Evolutionary conservation across 2,329 filamentous ascomycete species (phyloP), one percentile per base, ranked within the genome.

Genomic region (Botrytis squamosa): DNA sequence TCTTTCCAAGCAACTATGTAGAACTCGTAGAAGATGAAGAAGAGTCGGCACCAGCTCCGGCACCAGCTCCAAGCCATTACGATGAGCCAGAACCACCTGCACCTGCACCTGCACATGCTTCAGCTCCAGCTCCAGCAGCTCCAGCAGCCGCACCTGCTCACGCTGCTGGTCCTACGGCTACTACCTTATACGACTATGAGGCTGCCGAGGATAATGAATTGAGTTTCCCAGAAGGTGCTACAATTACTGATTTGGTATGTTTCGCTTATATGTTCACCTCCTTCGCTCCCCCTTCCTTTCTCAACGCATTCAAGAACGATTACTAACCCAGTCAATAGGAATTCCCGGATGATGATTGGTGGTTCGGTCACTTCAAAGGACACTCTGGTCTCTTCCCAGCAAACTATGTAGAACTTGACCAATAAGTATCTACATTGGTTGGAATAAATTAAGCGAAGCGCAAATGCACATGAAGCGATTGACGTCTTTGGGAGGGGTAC

Each of bases 281-380:
- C 18, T 36, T 44, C 40, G 16, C 2, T 42, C 14, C 55, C 20
- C 16, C 40, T 36, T 55, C 64, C 29, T 42, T 73, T 22, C 67
- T 42, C 22, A 36, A 3, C 18, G 12, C 57, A 29, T 25, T 70
- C 8, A 38, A 60, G 20, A n/a, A 70, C 2, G 3, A 18, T 57
- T 64, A 44, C 75, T 78, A 77, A 78, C 57, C 55, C 40, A 42
- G 52, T n/a, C 42, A 60, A 33, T 78, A 92, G 91, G 93, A 98
- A 85, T 98, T 98, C 83, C 96, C 96, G 3, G 96, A 98, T 80
- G 95, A 98, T 77, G 96, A 99, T 81, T 99, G 96, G 96, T 99
- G 96, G 96, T 92, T 95, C 46, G 67, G 67, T 79, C 90, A 93
- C 80, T 97, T 92, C 83, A 87, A 90, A 40, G 94, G 94, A 69